Conservation (phyloP, 2,329 filamentous ascomycete species). For the Fonsecaea pedrosoi region DNA sequence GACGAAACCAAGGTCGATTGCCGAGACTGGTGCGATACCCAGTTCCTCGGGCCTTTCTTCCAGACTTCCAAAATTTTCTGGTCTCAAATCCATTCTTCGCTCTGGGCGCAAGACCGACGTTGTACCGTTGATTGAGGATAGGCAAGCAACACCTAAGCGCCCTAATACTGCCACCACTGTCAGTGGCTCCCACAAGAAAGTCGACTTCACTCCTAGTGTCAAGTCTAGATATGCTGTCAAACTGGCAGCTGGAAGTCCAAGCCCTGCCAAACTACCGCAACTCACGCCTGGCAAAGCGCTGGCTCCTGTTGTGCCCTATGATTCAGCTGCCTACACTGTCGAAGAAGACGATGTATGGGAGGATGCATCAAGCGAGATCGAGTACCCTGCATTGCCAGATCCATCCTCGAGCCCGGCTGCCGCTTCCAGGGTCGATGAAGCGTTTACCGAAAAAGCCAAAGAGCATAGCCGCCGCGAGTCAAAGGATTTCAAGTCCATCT, state of each 20-base stretch:
- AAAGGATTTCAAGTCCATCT: constrained; percentile 42
- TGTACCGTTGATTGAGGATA: constrained; percentile 53
- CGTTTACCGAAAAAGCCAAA: constrained; percentile 35
- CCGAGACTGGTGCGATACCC: constrained; percentile 7
- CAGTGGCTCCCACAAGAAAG: constrained; percentile 70
- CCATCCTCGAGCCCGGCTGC: constrained; percentile 28
- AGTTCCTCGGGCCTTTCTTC: constrained; percentile 26
- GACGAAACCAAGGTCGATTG: constrained; percentile 1
- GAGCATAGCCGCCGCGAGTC: constrained; percentile 43
- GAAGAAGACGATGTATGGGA: constrained; percentile 36
- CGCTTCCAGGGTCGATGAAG: constrained; percentile 19
- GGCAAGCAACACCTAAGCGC: constrained; percentile 39
- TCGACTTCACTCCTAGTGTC: constrained; percentile 78
- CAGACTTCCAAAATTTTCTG: constrained; percentile 58
- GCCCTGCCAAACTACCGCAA: constrained; percentile 49
- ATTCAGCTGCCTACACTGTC: constrained; percentile 39
- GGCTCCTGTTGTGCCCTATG: constrained; percentile 38
- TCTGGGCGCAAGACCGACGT: constrained; percentile 58
- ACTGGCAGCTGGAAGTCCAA: constrained; percentile 47
- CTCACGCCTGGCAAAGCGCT: constrained; percentile 32
- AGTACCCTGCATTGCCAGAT: constrained; percentile 48
- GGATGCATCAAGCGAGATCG: constrained; percentile 41
- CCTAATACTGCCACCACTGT: constrained; percentile 47
- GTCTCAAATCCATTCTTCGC: constrained; percentile 69
- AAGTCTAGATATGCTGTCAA: constrained; percentile 54